Evolutionary conservation across 345 rosid species (phyloP), one percentile per base, ranked within the genome.

Genomic region (Rhodamnia rubescens): DNA sequence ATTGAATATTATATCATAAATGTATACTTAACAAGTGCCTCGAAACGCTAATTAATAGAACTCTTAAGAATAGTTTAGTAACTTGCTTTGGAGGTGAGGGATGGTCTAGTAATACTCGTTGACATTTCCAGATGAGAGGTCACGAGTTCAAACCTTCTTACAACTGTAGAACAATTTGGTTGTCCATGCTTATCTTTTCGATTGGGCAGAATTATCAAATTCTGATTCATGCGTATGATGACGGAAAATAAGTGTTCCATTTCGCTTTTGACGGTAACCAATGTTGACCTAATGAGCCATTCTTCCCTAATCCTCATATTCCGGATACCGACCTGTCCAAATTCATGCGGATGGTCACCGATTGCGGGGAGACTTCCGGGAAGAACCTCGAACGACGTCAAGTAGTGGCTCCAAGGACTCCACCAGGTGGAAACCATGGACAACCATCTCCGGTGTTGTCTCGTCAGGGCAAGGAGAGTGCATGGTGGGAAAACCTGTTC

Each of bases 311-410:
- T 47, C 14, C 36, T 51, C 5, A 2, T 26, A 42, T 27, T 13
- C 26, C n/a, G 3, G 32, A 47, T 47, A 24, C 16, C 52, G 83
- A 52, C 40, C 42, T 18, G 51, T 24, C 42, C 50, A 42, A 40
- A 18, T n/a, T 8, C 42, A 36, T 53, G n/a, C 83, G 87, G 89
- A 64, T 89, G 91, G 91, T 84, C 91, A n/a, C 24, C 86, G 84
- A 87, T 87, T 74, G 88, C 86, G 1, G 88, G 91, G 24, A 87
- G 88, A 61, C 64, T 85, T 29, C 90, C 87, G 29, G 90, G 90
- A 83, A 87, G 91, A 56, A 88, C 88, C 15, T 84, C 87, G 16
- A 85, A 90, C 53, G 85, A 88, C n/a, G 85, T 88, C 61, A 87
- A 88, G 80, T 24, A 22, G 69, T 83, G 50, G 51, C 85, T 83